phyloP scores from a whole-genome alignment of 1,284 basidiomycete genomes.

The Phellopilus nigrolimitatus region DNA sequence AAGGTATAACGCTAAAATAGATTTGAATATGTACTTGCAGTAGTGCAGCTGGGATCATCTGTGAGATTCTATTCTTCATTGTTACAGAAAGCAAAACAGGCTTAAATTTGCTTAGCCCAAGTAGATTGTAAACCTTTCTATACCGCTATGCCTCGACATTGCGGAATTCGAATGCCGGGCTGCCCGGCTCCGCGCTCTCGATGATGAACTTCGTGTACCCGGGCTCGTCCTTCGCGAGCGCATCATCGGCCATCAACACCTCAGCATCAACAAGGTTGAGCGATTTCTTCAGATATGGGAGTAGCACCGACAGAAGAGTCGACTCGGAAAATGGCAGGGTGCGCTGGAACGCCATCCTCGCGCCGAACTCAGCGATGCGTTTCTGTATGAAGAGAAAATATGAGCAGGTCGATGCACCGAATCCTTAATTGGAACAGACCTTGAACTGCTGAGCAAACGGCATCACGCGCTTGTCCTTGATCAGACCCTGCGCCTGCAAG shows the following conservation, averaged over 20 bases:
- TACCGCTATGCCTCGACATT: too few relatives aligned
- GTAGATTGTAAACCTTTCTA: background rate
- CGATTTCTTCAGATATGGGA: constrained; percentile 83
- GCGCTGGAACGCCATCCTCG: constrained; percentile 82
- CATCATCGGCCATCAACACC: constrained; percentile 70
- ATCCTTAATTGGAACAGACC: constrained; percentile 37
- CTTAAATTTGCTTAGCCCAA: too few relatives aligned
- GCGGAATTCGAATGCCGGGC: constrained; percentile 81
- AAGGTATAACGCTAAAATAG: too few relatives aligned
- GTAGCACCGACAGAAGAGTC: constrained; percentile 67
- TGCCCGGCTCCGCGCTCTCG: constrained; percentile 85
- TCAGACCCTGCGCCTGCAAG: constrained; percentile 69
- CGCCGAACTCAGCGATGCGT: constrained; percentile 78
- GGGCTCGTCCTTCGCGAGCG: constrained; percentile 46
- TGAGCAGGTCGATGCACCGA: background rate
- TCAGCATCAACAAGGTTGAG: constrained; percentile 73
- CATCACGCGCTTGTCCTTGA: constrained; percentile 97
- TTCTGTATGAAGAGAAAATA: constrained; percentile 46
- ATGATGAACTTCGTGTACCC: constrained; percentile 68
- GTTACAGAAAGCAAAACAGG: background rate
- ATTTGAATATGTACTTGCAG: too few relatives aligned
- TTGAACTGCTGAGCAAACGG: constrained; percentile 93
- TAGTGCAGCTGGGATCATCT: background rate
- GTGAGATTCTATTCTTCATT: background rate
- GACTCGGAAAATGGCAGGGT: constrained; percentile 84